Evolutionary conservation across 2,329 filamentous ascomycete genomes (phyloP).

Genomic region (Stylonectria norvegica): DNA sequence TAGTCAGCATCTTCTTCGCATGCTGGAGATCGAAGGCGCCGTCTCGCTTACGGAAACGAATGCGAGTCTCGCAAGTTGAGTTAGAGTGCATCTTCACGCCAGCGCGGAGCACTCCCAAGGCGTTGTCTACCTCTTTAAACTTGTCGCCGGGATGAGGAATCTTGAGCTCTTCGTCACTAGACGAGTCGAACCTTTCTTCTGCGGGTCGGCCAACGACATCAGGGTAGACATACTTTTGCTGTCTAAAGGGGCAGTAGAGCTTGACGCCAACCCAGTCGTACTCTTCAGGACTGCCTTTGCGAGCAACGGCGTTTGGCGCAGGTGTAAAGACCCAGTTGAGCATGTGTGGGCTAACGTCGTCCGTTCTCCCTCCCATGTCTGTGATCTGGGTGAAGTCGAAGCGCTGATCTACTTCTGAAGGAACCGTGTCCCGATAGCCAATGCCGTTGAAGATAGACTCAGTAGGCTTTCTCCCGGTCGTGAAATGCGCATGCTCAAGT

Average conservation of each 20-base stretch:
- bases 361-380: neutral
- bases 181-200: neutral
- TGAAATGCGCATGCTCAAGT: neutral
- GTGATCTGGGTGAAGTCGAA: neutral
- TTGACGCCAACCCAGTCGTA: slow-evolving; percentile 27
- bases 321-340: slow-evolving; percentile 16
- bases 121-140: slow-evolving; percentile 12
- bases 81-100: slow-evolving; percentile 21
- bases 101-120: slow-evolving; percentile 10
- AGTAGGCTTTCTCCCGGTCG: neutral
- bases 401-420: neutral
- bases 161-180: neutral
- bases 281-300: slow-evolving; percentile 13
- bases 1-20: slow-evolving; percentile 11
- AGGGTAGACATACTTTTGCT: neutral
- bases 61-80: slow-evolving; percentile 20
- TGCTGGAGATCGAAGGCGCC: slow-evolving; percentile 11
- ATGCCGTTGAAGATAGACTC: too few relatives aligned
- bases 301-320: slow-evolving; percentile 8
- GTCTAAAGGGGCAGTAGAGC: slow-evolving; percentile 17
- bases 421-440: slow-evolving; percentile 3
- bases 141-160: too few relatives aligned
- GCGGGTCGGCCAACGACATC: neutral
- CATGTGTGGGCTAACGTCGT: slow-evolving; percentile 2
- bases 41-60: slow-evolving; percentile 7